Evolutionary conservation across 2,329 filamentous ascomycete genomes (phyloP), one percentile per base, ranked within the genome.

Genomic region (Sporothrix curviconia): DNA sequence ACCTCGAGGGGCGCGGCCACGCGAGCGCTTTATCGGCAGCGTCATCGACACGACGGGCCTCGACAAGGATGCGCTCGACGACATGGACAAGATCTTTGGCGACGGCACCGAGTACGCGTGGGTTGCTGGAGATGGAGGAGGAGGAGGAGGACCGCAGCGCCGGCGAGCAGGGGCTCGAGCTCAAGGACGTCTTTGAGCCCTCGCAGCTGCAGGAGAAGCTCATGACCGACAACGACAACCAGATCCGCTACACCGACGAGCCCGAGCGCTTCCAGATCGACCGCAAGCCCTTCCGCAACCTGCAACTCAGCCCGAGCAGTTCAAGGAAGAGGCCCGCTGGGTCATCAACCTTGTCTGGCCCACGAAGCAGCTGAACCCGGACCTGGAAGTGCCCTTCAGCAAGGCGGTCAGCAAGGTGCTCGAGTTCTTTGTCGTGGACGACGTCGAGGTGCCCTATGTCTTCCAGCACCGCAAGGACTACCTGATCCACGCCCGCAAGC

Each of bases 391-490:
- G 34, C 90, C 91, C 0, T 97, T 99, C 71, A 85, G 89, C 66
- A 89, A 89, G 65, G 89, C 92, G 5, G 86, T 99, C 56, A 85
- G 86, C 64, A 95, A 96, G 71, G 92, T 97, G 11, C 80, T 99
- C 39, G 90, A 96, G 66, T 96, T 97, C 69, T 90, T 99, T 72
- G 90, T 96, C 52, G 84, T 92, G 4, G 92, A 97, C 63, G 90
- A 95, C 64, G 90, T 92, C 65, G 94, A 99, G 71, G 91, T 96
- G 1, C 92, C 94, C 0, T 99, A 96, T 70, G 94, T 99, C 64
- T 96, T 96, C 71, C 92, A 96, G 70, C 94, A 99, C 68, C 90
- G 94, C 60, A 96, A 96, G 72, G 94, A 99, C 70, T 99, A 97
- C 68, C 81, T 99, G 43, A 95, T 99, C 57, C 90, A 97, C 67